These are phyloP conservation scores for Zygnema circumcarinatum DNA, from an alignment of 139 green algal species.

Conservation along the genomic window DNA sequence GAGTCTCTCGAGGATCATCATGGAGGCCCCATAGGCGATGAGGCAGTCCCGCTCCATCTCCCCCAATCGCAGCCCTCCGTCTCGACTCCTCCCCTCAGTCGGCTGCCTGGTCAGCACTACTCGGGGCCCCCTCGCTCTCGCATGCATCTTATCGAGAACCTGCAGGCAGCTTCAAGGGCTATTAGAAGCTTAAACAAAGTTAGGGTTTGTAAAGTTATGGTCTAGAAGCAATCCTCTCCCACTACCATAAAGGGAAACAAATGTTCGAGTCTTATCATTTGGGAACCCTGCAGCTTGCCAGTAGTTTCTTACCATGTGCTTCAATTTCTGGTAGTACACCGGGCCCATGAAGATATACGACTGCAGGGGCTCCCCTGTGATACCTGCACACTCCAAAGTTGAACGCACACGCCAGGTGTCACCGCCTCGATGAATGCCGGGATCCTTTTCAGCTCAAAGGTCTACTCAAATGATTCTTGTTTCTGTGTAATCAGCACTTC, in stretches of 20 bases:
- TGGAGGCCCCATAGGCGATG: constrained; percentile 87
- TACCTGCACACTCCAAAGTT: constrained; percentile 64
- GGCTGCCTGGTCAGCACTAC: constrained; percentile 96
- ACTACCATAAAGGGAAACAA: no score
- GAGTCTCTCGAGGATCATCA: constrained; percentile 96
- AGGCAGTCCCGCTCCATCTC: constrained; percentile 99
- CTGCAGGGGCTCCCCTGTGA: constrained; percentile 91
- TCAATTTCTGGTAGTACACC: constrained; percentile 99
- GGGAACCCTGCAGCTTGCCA: no score
- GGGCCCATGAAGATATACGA: constrained; percentile 99
- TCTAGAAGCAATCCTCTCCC: no score
- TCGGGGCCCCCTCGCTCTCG: constrained; percentile 69
- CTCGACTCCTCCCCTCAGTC: constrained; percentile 90
- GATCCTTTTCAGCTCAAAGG: no score
- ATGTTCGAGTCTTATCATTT: no score
- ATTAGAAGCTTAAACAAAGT: no score
- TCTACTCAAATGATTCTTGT: no score
- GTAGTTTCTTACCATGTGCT: constrained; percentile 98
- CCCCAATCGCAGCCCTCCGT: constrained; percentile 79
- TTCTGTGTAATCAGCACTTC: no score
- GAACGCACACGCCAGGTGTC: constrained; percentile 4
- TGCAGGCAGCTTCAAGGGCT: no score
- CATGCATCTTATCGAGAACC: constrained; percentile 99
- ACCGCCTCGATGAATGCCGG: no score
- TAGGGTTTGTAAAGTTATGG: no score